phyloP scores from a whole-genome alignment of 1,284 basidiomycete species.

The Trichosporon faecale region DNA sequence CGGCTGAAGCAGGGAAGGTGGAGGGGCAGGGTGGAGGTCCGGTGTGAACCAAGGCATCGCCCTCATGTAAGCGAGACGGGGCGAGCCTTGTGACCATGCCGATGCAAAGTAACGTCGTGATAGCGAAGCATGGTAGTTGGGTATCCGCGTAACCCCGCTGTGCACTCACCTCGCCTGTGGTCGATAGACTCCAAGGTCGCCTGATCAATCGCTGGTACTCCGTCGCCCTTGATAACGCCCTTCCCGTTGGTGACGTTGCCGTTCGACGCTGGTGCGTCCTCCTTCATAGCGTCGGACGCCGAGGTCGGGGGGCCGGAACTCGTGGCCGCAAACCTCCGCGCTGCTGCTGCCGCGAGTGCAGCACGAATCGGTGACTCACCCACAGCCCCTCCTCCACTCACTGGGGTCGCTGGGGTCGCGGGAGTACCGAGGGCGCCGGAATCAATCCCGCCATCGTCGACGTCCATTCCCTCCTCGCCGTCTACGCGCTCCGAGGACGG shows the following conservation, averaged over 20 bases:
- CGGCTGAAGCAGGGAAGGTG: background rate
- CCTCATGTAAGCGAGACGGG: background rate
- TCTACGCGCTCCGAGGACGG: slow-evolving; percentile 7
- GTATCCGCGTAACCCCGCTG: background rate
- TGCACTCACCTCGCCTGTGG: slow-evolving; percentile 36
- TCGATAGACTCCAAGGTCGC: slow-evolving; percentile 35
- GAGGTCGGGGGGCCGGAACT: background rate
- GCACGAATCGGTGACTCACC: slow-evolving; percentile 4
- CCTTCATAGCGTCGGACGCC: slow-evolving; percentile 6
- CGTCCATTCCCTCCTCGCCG: slow-evolving; percentile 14
- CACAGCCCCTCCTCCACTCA: background rate
- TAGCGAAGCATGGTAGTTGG: background rate
- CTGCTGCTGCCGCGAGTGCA: background rate
- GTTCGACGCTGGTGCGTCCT: slow-evolving; percentile 16
- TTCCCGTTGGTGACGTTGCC: slow-evolving; percentile 8
- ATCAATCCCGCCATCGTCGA: slow-evolving; percentile 16
- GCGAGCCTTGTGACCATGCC: background rate
- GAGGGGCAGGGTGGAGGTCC: background rate
- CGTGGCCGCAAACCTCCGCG: background rate
- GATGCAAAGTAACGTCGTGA: background rate
- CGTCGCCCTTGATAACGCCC: background rate
- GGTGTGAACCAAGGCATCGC: background rate
- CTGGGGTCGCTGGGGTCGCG: slow-evolving; percentile 14
- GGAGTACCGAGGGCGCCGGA: slow-evolving; percentile 2
- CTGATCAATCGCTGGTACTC: slow-evolving; percentile 22